These are phyloP conservation scores for Rauvolfia tetraphylla DNA, from an alignment of 257 asterid species.

Conservation along the genomic window DNA sequence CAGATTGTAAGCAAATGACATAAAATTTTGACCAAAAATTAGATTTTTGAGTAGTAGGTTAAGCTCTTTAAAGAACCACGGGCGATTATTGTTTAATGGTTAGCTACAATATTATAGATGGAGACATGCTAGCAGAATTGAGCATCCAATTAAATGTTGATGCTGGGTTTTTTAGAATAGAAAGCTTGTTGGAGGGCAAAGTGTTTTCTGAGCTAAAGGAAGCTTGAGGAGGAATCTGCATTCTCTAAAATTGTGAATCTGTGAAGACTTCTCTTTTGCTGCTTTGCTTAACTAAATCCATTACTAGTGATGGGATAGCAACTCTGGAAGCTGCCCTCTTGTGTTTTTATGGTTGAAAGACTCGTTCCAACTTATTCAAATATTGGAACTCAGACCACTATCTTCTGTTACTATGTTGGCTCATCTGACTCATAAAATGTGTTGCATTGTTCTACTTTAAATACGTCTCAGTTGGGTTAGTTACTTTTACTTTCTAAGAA, in stretches of 20 bases:
- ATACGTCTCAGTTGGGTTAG: background rate
- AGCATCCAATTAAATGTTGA: background rate
- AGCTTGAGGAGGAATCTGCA: background rate
- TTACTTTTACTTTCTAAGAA: slow-evolving; percentile 12
- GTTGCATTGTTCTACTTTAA: background rate
- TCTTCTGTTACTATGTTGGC: background rate
- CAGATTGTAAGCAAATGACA: background rate
- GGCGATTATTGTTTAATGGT: background rate
- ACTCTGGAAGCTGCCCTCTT: background rate
- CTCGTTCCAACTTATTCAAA: background rate
- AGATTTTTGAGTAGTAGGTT: background rate
- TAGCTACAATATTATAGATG: background rate
- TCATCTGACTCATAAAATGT: background rate
- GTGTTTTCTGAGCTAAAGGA: background rate
- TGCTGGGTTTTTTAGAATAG: background rate
- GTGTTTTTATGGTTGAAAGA: background rate
- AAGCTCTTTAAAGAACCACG: background rate
- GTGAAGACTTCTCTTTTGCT: background rate
- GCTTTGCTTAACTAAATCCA: background rate
- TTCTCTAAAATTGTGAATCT: background rate
- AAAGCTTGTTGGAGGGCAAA: background rate
- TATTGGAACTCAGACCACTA: background rate
- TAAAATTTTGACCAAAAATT: background rate
- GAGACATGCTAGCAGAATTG: background rate
- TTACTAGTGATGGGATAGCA: no score